These are phyloP conservation scores for Raffaelea deltoideospora DNA, from an alignment of 2,329 filamentous ascomycete genomes.

Conservation along the genomic window DNA sequence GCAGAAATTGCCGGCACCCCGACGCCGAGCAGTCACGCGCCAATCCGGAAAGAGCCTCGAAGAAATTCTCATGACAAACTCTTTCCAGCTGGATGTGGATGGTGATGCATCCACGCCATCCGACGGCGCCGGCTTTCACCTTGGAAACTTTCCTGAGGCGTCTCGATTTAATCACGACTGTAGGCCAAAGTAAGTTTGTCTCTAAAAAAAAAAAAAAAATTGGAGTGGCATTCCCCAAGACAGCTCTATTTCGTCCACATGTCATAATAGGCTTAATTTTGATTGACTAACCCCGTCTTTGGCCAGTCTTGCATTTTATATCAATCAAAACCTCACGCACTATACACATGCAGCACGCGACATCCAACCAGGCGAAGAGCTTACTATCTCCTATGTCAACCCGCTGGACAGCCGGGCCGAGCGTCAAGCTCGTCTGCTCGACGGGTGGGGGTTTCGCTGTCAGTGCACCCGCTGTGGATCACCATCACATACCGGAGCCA, in stretches of 20 bases:
- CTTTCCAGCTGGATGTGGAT: constrained; percentile 8
- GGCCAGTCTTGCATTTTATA: constrained; percentile 15
- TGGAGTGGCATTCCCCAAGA: too few relatives aligned
- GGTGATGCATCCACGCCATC: constrained; percentile 8
- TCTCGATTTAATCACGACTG: constrained; percentile 24
- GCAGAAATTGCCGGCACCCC: constrained; percentile 1
- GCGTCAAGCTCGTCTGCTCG: constrained; percentile 15
- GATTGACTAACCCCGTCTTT: neutral
- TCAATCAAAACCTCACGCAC: constrained; percentile 18
- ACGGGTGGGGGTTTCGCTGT: constrained; percentile 21
- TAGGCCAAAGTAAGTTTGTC: constrained; percentile 21
- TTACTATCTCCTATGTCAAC: constrained; percentile 22
- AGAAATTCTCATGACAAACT: constrained; percentile 1
- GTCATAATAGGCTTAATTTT: neutral
- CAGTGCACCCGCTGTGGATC: constrained; percentile 17
- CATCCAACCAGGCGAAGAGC: constrained; percentile 20
- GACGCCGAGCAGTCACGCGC: neutral
- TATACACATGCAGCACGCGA: constrained; percentile 20
- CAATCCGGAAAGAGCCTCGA: neutral
- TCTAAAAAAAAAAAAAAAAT: too few relatives aligned
- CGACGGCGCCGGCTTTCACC: constrained; percentile 10
- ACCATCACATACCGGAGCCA: constrained; percentile 3
- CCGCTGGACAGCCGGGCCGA: constrained; percentile 12
- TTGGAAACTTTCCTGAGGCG: constrained; percentile 19
- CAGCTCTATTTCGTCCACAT: too few relatives aligned